Base-by-base conservation (phyloP, 306 rosid species). In the Cotoneaster glaucophyllus region DNA sequence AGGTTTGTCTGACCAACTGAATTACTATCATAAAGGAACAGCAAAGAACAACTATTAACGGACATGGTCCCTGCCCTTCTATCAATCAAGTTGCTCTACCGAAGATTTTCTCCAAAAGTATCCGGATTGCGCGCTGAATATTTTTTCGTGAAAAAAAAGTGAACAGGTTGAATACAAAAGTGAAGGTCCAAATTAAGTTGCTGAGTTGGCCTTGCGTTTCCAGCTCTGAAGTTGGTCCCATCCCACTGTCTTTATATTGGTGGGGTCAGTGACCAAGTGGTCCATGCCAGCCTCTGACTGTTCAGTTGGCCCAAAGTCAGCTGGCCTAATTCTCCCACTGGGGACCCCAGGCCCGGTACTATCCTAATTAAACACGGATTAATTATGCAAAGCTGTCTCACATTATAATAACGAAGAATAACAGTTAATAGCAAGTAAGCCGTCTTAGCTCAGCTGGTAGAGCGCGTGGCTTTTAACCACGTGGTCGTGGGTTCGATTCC, bases 401-500 rank as follows among this genome's bases (percentile, higher is more conserved):
- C 0, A 37, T 37, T 37, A 41, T 41, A 41, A 41, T 41, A 9
- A 0, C 0, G 0, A 0, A 1, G 1, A 57, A 57, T 3, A 0
- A 57, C 1, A 22, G 5, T 5, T 3, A 22, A 4, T 6, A 5
- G 0, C 41, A 37, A 1, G 41, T 7, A 7, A 11, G 64, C 64
- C 64, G 64, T 59, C 64, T 41, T 41, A 41, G 44, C 44, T 41
- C 44, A 41, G 67, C 41, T 63, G 67, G 67, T 64, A 65, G 45
- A 65, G 26, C 48, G 69, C 26, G 54, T 65, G 69, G 69, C 45
- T 34, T 65, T 65, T 65, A 32, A 34, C 28, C 59, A 45, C 61
- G 61, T 69, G 74, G 59, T 48, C 18, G 59, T 50, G 61, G 41
- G 59, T 69, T 69, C 61, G 43, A 69, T 48, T 69, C 74, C 41